phyloP scores from a whole-genome alignment of 2,329 filamentous ascomycete species.

The Ophiocordyceps camponoti-leonardi region DNA sequence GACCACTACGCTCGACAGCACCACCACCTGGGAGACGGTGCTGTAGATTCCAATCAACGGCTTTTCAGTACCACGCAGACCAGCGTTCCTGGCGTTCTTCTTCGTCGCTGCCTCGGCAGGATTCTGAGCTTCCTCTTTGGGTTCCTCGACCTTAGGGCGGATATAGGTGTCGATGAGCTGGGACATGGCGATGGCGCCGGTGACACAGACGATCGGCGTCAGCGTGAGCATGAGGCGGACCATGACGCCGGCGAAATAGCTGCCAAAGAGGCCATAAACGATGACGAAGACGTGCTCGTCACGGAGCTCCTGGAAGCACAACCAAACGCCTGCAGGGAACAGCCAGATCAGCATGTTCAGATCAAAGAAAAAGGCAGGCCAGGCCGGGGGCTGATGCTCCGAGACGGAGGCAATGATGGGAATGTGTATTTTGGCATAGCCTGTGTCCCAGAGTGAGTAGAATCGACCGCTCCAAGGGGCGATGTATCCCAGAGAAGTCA shows the following conservation, averaged over 20 bases:
- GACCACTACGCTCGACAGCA: constrained; percentile 53
- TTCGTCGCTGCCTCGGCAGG: constrained; percentile 36
- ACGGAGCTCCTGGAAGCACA: constrained; percentile 85
- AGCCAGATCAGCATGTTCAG: constrained; percentile 97
- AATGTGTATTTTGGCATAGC: constrained; percentile 98
- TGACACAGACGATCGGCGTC: constrained; percentile 89
- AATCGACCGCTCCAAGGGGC: constrained; percentile 97
- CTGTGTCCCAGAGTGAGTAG: constrained; percentile 98
- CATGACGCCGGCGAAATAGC: constrained; percentile 99
- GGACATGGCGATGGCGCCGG: constrained; percentile 76
- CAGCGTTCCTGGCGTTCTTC: constrained; percentile 30
- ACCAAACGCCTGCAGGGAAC: constrained; percentile 94
- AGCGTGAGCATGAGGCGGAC: constrained; percentile 96
- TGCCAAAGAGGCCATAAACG: constrained; percentile 90
- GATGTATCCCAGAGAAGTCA: constrained; percentile 81
- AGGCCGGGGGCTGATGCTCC: constrained; percentile 95
- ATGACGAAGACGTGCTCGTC: constrained; percentile 98
- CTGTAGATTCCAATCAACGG: constrained; percentile 76
- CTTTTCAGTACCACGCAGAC: constrained; percentile 52
- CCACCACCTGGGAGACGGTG: constrained; percentile 58
- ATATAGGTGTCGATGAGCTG: constrained; percentile 80
- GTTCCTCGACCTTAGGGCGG: constrained; percentile 42
- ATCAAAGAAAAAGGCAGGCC: constrained; percentile 99
- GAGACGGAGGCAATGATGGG: constrained; percentile 99
- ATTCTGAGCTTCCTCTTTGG: constrained; percentile 24